Evolutionary conservation across 805 yeast species (phyloP), one percentile per base, ranked within the genome.

Genomic region (Torulaspora quercuum): DNA sequence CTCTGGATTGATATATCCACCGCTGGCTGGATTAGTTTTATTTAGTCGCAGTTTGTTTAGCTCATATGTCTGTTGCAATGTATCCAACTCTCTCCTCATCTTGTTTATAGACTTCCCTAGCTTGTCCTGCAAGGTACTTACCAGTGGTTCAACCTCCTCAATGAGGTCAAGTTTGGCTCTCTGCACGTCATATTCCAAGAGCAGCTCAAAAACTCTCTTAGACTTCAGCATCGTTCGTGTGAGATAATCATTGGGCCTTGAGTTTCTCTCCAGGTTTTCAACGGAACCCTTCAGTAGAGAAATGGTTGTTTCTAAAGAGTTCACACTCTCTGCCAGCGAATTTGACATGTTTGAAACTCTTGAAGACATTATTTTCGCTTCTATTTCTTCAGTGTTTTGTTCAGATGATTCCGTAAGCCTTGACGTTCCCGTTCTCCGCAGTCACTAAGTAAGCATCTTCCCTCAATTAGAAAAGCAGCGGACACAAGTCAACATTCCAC

Each of bases 181-280:
- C 31, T 58, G 59, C 17, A 60, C 56, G 29, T 60, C 65, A 36
- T 56, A 60, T 19, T 57, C 64, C 9, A 63, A 52, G 9, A 57
- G 49, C 20, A 60, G 42, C 32, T 52, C 56, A 30, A 53, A 57
- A 6, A 51, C 55, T 30, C 59, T 49, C 22, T 46, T 49, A 2
- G 53, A 48, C 37, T 53, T 50, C 9, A 59, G 37, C 48, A 56
- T 42, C 7, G 46, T 50, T 12, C 39, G 41, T 0, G 58, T 49
- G 19, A 59, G 35, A 20, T 47, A 42, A 15, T 43, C 48, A 29
- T 53, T 55, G 9, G 49, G 40, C 22, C 43, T 39, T 4, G 56
- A 42, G 17, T 49, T 42, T 6, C 20, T 34, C 27, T 47, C 37
- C 25, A 57, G 25, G 8, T 35, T 41, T 9, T 35, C 43, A 6